phyloP scores from a whole-genome alignment of 192 early-diverging fungal species.

The Lobosporangium transversale region DNA sequence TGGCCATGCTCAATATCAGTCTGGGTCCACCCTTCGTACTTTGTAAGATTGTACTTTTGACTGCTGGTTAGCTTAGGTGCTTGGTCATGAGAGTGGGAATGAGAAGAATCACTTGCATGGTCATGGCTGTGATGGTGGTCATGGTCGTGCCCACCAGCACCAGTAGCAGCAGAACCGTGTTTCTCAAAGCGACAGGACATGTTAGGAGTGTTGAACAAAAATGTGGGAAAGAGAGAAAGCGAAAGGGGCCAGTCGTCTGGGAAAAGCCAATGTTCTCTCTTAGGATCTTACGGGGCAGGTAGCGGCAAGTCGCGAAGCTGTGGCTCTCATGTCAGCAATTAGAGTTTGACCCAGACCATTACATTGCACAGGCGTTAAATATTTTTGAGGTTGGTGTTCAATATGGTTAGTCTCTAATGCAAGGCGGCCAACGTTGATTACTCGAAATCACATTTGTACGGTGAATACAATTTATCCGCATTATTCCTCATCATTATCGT shows the following conservation, averaged over 20 bases:
- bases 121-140: slow-evolving; percentile 73
- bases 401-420: no score
- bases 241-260: not conserved
- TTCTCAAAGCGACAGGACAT: slow-evolving; percentile 66
- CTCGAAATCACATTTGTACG: no score
- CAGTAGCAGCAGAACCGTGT: slow-evolving; percentile 38
- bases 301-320: no score
- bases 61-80: slow-evolving; percentile 57
- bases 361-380: no score
- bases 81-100: slow-evolving; percentile 74
- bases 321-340: no score
- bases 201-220: not conserved
- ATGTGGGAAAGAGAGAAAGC: not conserved
- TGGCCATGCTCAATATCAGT: slow-evolving; percentile 81
- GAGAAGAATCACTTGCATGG: slow-evolving; percentile 61
- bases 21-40: slow-evolving; percentile 50
- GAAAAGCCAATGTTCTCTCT: no score
- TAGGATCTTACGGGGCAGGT: no score
- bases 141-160: slow-evolving; percentile 37
- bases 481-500: no score
- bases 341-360: no score
- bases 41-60: slow-evolving; percentile 47
- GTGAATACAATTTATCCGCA: no score
- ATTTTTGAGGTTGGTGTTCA: no score
- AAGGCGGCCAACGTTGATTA: no score